A percentile compares a stretch with the other conserved stretches of the same genome.
These are phyloP conservation scores for Sphaerulina populicola DNA, from an alignment of 2,329 filamentous ascomycete genomes.

Conservation along the genomic window DNA sequence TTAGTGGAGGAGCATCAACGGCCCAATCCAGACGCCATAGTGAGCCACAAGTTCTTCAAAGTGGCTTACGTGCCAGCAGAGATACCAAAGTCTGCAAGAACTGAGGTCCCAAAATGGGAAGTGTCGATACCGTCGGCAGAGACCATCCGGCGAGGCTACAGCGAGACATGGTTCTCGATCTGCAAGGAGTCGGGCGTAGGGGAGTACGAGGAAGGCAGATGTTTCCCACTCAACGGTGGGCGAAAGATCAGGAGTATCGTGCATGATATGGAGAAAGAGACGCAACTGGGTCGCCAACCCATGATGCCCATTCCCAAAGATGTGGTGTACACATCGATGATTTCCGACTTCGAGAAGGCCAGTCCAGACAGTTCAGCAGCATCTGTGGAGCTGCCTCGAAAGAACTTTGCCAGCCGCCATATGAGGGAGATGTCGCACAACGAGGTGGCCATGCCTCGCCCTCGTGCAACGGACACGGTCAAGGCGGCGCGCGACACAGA, in stretches of 20 bases:
- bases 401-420: slow-evolving; percentile 35
- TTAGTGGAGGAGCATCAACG: slow-evolving; percentile 66
- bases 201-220: slow-evolving; percentile 40
- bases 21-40: slow-evolving; percentile 67
- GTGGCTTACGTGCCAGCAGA: slow-evolving; percentile 61
- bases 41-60: slow-evolving; percentile 71
- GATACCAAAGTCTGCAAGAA: slow-evolving; percentile 41
- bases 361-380: slow-evolving; percentile 28
- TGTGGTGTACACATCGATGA: slow-evolving; percentile 39
- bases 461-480: slow-evolving; percentile 10
- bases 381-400: slow-evolving; percentile 22
- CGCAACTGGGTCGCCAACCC: slow-evolving; percentile 41
- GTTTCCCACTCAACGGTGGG: slow-evolving; percentile 42
- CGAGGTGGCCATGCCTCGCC: slow-evolving; percentile 28
- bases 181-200: slow-evolving; percentile 46
- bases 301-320: slow-evolving; percentile 44
- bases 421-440: slow-evolving; percentile 43
- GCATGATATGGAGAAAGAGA: slow-evolving; percentile 44
- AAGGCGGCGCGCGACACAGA: slow-evolving; percentile 27
- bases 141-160: slow-evolving; percentile 41
- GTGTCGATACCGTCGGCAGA: slow-evolving; percentile 38
- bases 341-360: slow-evolving; percentile 30
- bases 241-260: slow-evolving; percentile 44
- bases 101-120: slow-evolving; percentile 42
- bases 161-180: slow-evolving; percentile 44